Conservation (phyloP, 345 rosid species). For the Brassica incana region DNA sequence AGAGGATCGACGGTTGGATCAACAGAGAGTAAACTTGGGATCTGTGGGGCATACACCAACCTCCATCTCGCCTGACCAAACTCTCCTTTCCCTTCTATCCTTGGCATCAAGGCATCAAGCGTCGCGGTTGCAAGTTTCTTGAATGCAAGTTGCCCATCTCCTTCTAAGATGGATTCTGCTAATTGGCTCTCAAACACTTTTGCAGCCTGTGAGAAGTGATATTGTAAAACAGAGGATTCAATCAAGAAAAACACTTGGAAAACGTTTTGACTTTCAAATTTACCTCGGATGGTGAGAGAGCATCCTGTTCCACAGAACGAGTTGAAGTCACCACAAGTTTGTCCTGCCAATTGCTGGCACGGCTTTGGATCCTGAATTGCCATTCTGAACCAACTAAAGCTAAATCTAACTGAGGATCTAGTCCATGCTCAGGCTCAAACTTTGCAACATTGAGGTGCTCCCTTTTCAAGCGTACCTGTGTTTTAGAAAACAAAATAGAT, state of each 20-base stretch:
- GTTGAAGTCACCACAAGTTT: constrained; percentile 90
- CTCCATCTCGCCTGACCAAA: constrained; percentile 98
- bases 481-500: constrained; percentile 21
- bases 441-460: constrained; percentile 92
- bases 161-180: constrained; percentile 96
- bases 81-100: constrained; percentile 97
- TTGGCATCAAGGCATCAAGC: constrained; percentile 88
- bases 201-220: constrained; percentile 61
- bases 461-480: constrained; percentile 88
- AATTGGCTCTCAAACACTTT: constrained; percentile 92
- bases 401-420: constrained; percentile 89
- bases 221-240: not conserved
- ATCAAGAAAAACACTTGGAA: not conserved
- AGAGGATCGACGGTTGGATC: constrained; percentile 94
- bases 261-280: constrained; percentile 12
- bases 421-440: constrained; percentile 92
- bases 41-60: constrained; percentile 96
- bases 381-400: constrained; percentile 98
- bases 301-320: constrained; percentile 94
- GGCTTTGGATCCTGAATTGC: constrained; percentile 96
- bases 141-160: constrained; percentile 94
- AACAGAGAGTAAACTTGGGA: constrained; percentile 94
- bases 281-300: constrained; percentile 93
- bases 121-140: constrained; percentile 98
- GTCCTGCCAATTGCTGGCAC: constrained; percentile 97